Percentiles rank a stretch among this genome's conserved stretches.
Conservation (phyloP, 2,329 filamentous ascomycete genomes). For the Emmonsiellopsis sp. region DNA sequence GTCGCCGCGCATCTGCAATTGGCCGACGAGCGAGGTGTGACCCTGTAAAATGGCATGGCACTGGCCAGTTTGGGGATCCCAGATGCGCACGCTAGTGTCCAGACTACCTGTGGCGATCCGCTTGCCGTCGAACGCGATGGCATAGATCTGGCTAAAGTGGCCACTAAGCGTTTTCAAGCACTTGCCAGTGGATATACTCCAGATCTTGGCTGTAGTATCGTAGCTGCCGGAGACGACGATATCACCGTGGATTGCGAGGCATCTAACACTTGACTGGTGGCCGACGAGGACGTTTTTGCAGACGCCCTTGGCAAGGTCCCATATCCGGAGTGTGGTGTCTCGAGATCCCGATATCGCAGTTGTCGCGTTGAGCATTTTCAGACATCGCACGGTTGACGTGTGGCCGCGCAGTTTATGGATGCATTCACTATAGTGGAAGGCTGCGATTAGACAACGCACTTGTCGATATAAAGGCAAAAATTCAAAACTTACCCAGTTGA, state of each 20-base stretch:
- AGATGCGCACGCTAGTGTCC: constrained; percentile 93
- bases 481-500: constrained; percentile 60
- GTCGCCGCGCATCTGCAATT: constrained; percentile 89
- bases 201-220: constrained; percentile 91
- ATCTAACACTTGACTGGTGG: constrained; percentile 98
- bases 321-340: constrained; percentile 88
- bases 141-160: constrained; percentile 98
- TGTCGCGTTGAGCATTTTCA: constrained; percentile 92
- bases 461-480: constrained; percentile 1
- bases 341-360: constrained; percentile 94
- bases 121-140: constrained; percentile 91
- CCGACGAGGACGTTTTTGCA: constrained; percentile 96
- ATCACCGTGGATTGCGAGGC: constrained; percentile 90
- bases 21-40: constrained; percentile 91
- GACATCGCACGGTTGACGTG: constrained; percentile 88
- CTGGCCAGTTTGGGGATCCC: constrained; percentile 81
- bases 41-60: constrained; percentile 90
- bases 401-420: constrained; percentile 83
- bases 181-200: constrained; percentile 92
- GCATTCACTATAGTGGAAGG: constrained; percentile 46
- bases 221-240: constrained; percentile 97
- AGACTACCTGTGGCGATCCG: constrained; percentile 90
- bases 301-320: constrained; percentile 88
- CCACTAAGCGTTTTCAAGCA: constrained; percentile 84
- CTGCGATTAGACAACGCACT: background rate